Base-by-base conservation (phyloP, 768 basidiomycete species). In the Boletus reticuloceps region DNA sequence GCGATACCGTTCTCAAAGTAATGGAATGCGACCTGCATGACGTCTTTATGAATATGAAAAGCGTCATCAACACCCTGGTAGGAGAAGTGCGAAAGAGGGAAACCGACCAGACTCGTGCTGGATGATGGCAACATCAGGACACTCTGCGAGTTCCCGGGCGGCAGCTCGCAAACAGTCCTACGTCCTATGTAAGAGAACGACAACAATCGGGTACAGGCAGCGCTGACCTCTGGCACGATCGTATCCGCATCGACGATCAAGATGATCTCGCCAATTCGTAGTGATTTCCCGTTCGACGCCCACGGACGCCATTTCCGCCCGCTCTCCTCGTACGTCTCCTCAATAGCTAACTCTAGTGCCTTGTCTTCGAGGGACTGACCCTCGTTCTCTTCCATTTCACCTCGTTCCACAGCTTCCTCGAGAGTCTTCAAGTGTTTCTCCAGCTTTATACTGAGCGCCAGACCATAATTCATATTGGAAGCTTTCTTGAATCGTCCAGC, bases 1-100 rank as follows among this genome's bases (percentile, higher is more conserved):
- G 93, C 84, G 58, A 95, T 91, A 27, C 89, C 91, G 62, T 93
- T 93, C 68, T 96, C 93, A 65, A 95, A 94, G 73, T 89, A 94
- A 66, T 93, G 86, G 66, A 84, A 75, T 0, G 89, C 90, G 51
- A 93, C 91, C 71, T 94, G 90, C 86, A 94, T 92, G 58, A 94
- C 91, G 63, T 91, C 89, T 83, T 31, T 46, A 36, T 38, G n/a
- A n/a, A n/a, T n/a, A n/a, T n/a, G 22, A 52, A 39, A n/a, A n/a
- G n/a, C 0, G 9, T 61, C 67, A 11, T 63, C 59, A 82, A 80
- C 10, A 25, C 41, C 17, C 14, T 9, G 38, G 9, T 17, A 20
- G 14, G 12, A 39, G 16, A 44, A 20, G n/a, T 10, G 12, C 0
- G 42, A 54, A 17, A 34, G 47, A 27, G 16, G 61, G 69, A 53